A percentile compares a stretch with the other conserved stretches of the same genome.
Evolutionary conservation across 768 basidiomycete species (phyloP).

Genomic region (Hericium alpestre): DNA sequence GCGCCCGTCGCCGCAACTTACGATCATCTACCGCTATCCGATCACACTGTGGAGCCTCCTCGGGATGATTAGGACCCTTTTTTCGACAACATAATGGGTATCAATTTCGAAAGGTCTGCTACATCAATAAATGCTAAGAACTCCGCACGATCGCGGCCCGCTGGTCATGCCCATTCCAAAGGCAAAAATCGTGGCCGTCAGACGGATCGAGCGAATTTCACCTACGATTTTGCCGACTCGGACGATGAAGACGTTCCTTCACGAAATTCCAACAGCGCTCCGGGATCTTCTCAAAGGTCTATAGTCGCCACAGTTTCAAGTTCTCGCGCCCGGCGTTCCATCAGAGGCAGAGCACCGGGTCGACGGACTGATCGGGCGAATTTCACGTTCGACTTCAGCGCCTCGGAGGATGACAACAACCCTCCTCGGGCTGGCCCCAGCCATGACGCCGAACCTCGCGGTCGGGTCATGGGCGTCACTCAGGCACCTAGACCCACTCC

Average conservation of each 20-base stretch:
- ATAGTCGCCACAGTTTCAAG: too few relatives aligned
- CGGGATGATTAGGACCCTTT: neutral
- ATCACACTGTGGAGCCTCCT: neutral
- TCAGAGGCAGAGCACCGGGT: too few relatives aligned
- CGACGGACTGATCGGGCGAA: too few relatives aligned
- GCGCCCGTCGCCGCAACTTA: neutral
- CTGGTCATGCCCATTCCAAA: neutral
- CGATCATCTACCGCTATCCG: neutral
- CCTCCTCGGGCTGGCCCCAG: too few relatives aligned
- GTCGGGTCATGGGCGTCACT: too few relatives aligned
- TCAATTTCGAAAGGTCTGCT: neutral
- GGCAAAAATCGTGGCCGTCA: neutral
- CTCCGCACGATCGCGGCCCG: neutral
- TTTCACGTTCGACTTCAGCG: too few relatives aligned
- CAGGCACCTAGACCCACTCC: too few relatives aligned
- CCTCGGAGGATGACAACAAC: too few relatives aligned
- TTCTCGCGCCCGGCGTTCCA: too few relatives aligned
- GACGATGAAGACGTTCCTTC: neutral
- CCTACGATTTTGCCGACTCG: neutral
- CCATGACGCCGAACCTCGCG: too few relatives aligned
- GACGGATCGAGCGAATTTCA: too few relatives aligned
- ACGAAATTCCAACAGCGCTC: neutral
- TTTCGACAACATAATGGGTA: neutral
- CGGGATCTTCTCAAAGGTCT: neutral
- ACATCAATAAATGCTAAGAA: neutral